A percentile compares a stretch with the other conserved stretches of the same genome.
Conservation (phyloP, 768 basidiomycete species). For the Lactifluus hygrophoroides region DNA sequence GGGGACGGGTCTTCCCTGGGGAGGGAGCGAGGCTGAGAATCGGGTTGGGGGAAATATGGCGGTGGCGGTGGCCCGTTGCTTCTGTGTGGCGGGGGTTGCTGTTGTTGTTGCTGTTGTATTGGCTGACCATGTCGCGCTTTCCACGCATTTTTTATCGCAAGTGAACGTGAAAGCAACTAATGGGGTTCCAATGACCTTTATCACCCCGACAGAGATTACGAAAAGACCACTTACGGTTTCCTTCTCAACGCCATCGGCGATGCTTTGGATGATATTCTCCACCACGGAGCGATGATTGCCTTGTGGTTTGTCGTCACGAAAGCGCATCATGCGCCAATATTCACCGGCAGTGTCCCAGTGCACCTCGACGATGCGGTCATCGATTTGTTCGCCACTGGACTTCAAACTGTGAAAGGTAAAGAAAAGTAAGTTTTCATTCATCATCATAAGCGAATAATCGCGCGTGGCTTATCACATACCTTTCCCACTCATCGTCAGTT, state of each 20-base stretch:
- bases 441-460: not conserved
- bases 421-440: not conserved
- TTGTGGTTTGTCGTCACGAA: conserved; percentile 87
- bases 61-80: conserved; percentile 18
- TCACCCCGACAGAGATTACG: not conserved
- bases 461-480: conserved; percentile 41
- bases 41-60: conserved; percentile 19
- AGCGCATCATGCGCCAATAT: conserved; percentile 87
- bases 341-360: conserved; percentile 67
- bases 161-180: conserved; percentile 61
- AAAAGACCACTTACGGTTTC: conserved; percentile 49
- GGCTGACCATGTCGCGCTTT: conserved; percentile 45
- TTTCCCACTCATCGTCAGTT: conserved; percentile 88
- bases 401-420: conserved; percentile 66
- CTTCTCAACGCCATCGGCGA: conserved; percentile 90
- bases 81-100: conserved; percentile 20
- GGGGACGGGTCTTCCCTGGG: conserved; percentile 16
- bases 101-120: conserved; percentile 10
- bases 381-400: conserved; percentile 71
- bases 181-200: not conserved
- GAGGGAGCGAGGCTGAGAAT: conserved; percentile 17
- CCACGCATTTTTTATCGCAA: conserved; percentile 63
- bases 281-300: conserved; percentile 85
- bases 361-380: conserved; percentile 92
- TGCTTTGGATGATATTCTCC: conserved; percentile 82